Evolutionary conservation across 371 early-diverging fungal species (phyloP).

Genomic region (Chytridium lagenaria): DNA sequence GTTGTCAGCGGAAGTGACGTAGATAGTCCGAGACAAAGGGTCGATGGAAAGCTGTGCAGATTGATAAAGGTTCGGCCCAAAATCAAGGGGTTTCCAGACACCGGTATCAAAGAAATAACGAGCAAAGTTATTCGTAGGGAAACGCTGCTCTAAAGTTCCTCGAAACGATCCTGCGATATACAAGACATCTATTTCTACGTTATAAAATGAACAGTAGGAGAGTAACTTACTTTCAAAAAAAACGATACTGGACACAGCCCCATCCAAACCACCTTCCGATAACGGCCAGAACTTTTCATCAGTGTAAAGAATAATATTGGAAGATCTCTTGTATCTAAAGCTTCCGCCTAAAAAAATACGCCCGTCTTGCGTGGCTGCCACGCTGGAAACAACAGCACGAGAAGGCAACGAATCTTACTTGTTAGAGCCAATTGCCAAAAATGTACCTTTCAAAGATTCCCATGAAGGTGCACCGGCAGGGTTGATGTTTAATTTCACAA

Average conservation of each 20-base stretch:
- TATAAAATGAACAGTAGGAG: background rate
- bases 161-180: background rate
- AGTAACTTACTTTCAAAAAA: slow-evolving; percentile 6
- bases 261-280: slow-evolving; percentile 1
- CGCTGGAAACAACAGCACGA: background rate
- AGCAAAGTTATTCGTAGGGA: background rate
- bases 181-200: background rate
- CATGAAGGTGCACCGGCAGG: background rate
- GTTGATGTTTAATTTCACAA: background rate
- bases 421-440: background rate
- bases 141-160: background rate
- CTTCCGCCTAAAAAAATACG: slow-evolving; percentile 8
- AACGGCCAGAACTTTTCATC: background rate
- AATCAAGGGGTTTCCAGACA: background rate
- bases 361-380: background rate
- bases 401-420: background rate
- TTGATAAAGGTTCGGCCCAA: background rate
- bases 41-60: background rate
- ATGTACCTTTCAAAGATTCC: background rate
- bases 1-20: background rate
- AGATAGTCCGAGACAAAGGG: background rate
- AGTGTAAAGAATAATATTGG: background rate
- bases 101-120: background rate
- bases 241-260: background rate
- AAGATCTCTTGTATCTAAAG: background rate